These are phyloP conservation scores for Leccinum idahoense DNA, from an alignment of 1,284 basidiomycete species.

Conservation along the genomic window DNA sequence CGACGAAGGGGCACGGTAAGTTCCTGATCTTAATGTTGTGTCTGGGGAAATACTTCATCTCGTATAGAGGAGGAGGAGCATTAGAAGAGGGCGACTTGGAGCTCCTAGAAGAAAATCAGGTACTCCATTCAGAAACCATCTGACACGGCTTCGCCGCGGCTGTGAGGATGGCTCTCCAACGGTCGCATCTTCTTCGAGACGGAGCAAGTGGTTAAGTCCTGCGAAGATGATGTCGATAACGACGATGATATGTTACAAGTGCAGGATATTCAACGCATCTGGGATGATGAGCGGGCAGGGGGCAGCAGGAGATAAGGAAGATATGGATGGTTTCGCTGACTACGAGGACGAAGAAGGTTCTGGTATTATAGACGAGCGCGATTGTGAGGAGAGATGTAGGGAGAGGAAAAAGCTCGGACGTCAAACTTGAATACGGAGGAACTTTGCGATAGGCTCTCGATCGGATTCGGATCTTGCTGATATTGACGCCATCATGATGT, in stretches of 20 bases:
- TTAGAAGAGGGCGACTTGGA: conserved; percentile 96
- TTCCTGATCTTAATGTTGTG: neutral
- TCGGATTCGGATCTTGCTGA: conserved; percentile 31
- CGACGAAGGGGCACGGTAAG: conserved; percentile 63
- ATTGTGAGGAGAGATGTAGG: conserved; percentile 67
- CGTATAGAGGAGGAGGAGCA: conserved; percentile 44
- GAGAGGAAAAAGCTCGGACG: conserved; percentile 63
- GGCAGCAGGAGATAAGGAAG: conserved; percentile 63
- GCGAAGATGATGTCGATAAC: conserved; percentile 68
- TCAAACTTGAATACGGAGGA: conserved; percentile 42
- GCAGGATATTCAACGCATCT: conserved; percentile 76
- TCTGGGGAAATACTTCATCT: conserved; percentile 12
- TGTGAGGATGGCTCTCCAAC: conserved; percentile 66
- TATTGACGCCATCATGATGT: conserved; percentile 40
- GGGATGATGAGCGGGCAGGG: conserved; percentile 73
- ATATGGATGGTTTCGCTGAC: conserved; percentile 88
- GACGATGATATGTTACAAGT: conserved; percentile 51
- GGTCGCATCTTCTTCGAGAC: conserved; percentile 54
- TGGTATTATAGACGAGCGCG: conserved; percentile 65
- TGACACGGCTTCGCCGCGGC: conserved; percentile 71
- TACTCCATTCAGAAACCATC: conserved; percentile 56
- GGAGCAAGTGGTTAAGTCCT: conserved; percentile 55
- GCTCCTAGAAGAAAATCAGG: conserved; percentile 92
- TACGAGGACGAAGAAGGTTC: conserved; percentile 82
- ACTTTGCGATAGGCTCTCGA: conserved; percentile 39